phyloP scores from a whole-genome alignment of 2,329 filamentous ascomycete genomes.

The Phialophora chinensis region DNA sequence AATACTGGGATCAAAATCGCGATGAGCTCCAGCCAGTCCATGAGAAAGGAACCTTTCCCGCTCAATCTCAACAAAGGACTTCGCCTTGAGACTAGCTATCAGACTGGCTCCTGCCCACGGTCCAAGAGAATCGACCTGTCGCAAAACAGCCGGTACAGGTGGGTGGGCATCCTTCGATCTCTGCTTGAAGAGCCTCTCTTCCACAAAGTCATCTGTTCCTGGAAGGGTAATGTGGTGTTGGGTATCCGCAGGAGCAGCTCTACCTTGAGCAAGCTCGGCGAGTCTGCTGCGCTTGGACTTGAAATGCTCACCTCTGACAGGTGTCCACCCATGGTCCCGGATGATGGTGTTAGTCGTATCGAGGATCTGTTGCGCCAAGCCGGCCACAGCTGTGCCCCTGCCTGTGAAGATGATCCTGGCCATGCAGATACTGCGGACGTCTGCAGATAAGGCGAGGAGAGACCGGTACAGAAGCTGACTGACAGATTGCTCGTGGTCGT shows the following conservation, averaged over 20 bases:
- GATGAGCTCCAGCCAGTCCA: slow-evolving; percentile 54
- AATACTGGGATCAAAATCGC: slow-evolving; percentile 48
- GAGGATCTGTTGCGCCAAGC: slow-evolving; percentile 76
- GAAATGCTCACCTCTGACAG: slow-evolving; percentile 67
- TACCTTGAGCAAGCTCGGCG: slow-evolving; percentile 42
- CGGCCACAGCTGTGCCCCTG: slow-evolving; percentile 77
- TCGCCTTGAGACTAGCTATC: slow-evolving; percentile 63
- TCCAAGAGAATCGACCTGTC: slow-evolving; percentile 66
- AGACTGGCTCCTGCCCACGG: slow-evolving; percentile 70
- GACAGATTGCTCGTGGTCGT: slow-evolving; percentile 85
- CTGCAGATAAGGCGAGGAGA: slow-evolving; percentile 76
- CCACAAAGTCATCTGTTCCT: slow-evolving; percentile 62
- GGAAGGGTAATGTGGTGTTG: slow-evolving; percentile 50
- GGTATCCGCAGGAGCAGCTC: slow-evolving; percentile 30
- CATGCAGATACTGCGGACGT: slow-evolving; percentile 85
- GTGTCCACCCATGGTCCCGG: slow-evolving; percentile 74
- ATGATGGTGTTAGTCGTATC: slow-evolving; percentile 74
- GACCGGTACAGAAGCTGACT: slow-evolving; percentile 77
- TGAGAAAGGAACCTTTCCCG: slow-evolving; percentile 65
- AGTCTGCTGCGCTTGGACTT: slow-evolving; percentile 34
- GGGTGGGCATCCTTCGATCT: slow-evolving; percentile 49
- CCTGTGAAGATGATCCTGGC: slow-evolving; percentile 86
- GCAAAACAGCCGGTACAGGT: slow-evolving; percentile 49
- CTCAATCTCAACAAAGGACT: slow-evolving; percentile 68
- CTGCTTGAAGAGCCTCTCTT: slow-evolving; percentile 61